Base-by-base conservation (phyloP, 306 rosid genomes). In the Dalbergia oliveri region DNA sequence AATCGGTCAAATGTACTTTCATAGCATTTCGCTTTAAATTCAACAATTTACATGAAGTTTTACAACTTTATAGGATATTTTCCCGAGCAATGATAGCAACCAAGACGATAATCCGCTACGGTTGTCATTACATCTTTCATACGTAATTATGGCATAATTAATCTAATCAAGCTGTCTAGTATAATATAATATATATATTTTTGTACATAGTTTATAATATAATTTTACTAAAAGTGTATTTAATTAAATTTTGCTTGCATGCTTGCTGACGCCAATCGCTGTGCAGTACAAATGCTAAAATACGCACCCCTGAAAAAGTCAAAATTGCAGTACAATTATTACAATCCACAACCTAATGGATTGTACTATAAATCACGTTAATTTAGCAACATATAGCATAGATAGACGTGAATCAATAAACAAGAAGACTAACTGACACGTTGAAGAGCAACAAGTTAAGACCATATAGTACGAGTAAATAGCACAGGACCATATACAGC, bases 311-410 rank as follows among this genome's bases (percentile, higher is more conserved):
- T 16, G 16, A 11, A 2, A 57, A 76, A 63, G 80, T 76, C 80
- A 76, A 57, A 14, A 47, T 43, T 54, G 79, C 10, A 81, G 80
- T 81, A 81, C 84, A 81, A 80, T 34, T 31, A 26, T 26, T 80
- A 43, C 66, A 39, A 37, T 14, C n/a, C 14, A 19, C 33, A 57
- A 26, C 2, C 13, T 15, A 47, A 5, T 13, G 11, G 16, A 61
- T 31, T 75, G 79, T 75, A 75, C 70, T 50, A 43, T 50, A 60
- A 66, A 66, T 16, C 47, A 37, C 53, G 41, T 12, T 35, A 64
- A 9, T 26, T 26, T 26, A 26, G 31, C 31, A 26, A 26, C 31
- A 26, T 26, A 26, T 26, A 26, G 31, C 31, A 26, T 26, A 37
- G 41, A 65, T n/a, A 15, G 23, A 62, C 3, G 11, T 26, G 15